Evolutionary conservation across 768 basidiomycete species (phyloP).

Genomic region (Lentinula raphanica): DNA sequence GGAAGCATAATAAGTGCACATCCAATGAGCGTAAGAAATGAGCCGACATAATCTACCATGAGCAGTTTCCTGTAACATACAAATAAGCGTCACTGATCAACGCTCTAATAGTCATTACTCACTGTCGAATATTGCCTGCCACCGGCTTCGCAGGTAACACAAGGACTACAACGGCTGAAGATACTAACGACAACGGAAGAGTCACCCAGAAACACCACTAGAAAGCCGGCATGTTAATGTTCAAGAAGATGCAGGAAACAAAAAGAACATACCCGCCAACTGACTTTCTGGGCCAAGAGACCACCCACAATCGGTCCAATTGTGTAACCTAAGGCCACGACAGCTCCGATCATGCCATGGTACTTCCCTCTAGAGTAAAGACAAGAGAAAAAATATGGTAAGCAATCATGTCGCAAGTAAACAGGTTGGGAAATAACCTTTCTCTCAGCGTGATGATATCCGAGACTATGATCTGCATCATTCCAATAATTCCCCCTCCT

Average conservation of each 20-base stretch:
- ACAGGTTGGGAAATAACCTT: conserved; percentile 31
- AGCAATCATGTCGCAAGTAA: background rate
- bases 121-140: conserved; percentile 54
- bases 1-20: conserved; percentile 63
- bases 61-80: conserved; percentile 50
- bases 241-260: background rate
- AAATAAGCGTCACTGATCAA: background rate
- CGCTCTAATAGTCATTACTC: background rate
- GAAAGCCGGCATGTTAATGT: background rate
- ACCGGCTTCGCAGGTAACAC: conserved; percentile 65
- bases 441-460: conserved; percentile 73
- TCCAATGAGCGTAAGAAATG: conserved; percentile 50
- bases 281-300: conserved; percentile 51
- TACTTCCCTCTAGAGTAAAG: conserved; percentile 55
- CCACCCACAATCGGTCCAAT: conserved; percentile 69
- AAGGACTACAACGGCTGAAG: conserved; percentile 54
- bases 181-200: conserved; percentile 50
- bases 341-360: conserved; percentile 64
- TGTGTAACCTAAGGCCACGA: conserved; percentile 54
- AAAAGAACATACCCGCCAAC: conserved; percentile 46
- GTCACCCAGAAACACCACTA: conserved; percentile 78
- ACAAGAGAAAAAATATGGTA: too few relatives aligned
- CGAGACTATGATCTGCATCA: conserved; percentile 66
- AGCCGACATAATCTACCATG: conserved; percentile 60
- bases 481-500: conserved; percentile 65